Conservation (phyloP, 371 early-diverging fungal species). For the Rhizopus delemar region DNA sequence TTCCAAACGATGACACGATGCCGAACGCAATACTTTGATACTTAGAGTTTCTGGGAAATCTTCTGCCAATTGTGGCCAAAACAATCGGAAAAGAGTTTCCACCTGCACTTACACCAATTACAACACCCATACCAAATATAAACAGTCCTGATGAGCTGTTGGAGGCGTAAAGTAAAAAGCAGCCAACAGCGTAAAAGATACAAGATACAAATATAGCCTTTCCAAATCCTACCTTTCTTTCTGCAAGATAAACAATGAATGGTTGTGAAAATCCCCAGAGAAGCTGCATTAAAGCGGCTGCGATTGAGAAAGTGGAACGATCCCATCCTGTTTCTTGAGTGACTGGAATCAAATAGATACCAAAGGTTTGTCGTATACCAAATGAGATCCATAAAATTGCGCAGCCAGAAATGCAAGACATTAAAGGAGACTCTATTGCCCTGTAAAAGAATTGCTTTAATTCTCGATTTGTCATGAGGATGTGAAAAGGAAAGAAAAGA, state of each 20-base stretch:
- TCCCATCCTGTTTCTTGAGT: constrained; percentile 33
- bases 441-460: neutral
- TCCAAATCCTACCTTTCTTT: constrained; percentile 35
- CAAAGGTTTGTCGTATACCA: constrained; percentile 37
- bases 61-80: constrained; percentile 31
- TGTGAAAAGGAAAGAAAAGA: no score
- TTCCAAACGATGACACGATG: constrained; percentile 38
- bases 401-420: constrained; percentile 25
- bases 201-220: constrained; percentile 25
- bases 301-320: constrained; percentile 34
- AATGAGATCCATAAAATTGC: constrained; percentile 33
- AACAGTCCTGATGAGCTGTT: constrained; percentile 26
- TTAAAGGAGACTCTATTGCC: constrained; percentile 11
- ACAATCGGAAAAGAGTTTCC: constrained; percentile 37
- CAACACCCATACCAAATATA: constrained; percentile 32
- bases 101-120: constrained; percentile 34
- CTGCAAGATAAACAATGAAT: constrained; percentile 33
- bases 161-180: constrained; percentile 33
- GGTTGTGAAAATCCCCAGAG: constrained; percentile 37
- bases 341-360: constrained; percentile 35
- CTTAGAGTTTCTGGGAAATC: constrained; percentile 28
- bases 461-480: neutral
- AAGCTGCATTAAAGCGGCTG: constrained; percentile 32
- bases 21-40: constrained; percentile 38
- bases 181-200: constrained; percentile 30